Conservation (phyloP, 257 asterid genomes). For the Lycium barbarum region DNA sequence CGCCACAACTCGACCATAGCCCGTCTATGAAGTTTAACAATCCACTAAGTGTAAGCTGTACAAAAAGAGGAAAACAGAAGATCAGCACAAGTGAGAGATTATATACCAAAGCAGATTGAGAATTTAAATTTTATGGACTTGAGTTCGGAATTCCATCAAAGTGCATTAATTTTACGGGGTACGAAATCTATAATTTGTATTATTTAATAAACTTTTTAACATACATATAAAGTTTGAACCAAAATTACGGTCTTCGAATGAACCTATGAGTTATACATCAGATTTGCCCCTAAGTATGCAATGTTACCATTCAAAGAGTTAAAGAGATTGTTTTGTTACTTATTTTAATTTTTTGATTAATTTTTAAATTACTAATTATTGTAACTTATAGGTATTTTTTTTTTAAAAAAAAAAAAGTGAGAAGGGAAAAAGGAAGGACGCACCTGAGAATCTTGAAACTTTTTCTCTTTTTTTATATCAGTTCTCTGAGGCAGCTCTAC, state of each 20-base stretch:
- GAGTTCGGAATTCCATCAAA: neutral
- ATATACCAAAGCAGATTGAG: neutral
- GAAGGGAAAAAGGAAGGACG: neutral
- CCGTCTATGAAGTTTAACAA: conserved; percentile 83
- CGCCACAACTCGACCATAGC: conserved; percentile 86
- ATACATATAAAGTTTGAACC: neutral
- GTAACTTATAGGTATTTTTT: neutral
- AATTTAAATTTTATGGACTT: neutral
- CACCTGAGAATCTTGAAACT: conserved; percentile 31
- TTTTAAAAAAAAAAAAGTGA: too few species aligned
- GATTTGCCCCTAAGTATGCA: neutral
- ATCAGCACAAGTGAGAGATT: neutral
- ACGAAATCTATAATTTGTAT: too few species aligned
- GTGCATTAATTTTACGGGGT: neutral
- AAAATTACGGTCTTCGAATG: too few species aligned
- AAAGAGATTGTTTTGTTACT: neutral
- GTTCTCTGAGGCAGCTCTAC: conserved; percentile 58
- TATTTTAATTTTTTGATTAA: neutral
- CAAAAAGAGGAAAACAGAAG: neutral
- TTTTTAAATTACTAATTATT: neutral
- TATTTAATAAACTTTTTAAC: too few species aligned
- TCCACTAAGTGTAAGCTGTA: conserved; percentile 70
- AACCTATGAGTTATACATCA: neutral
- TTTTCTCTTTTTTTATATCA: neutral
- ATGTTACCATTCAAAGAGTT: neutral